Percentiles rank a stretch among this genome's conserved stretches.
phyloP scores from a whole-genome alignment of 2,329 filamentous ascomycete species.

The Cyclaneusma minus region DNA sequence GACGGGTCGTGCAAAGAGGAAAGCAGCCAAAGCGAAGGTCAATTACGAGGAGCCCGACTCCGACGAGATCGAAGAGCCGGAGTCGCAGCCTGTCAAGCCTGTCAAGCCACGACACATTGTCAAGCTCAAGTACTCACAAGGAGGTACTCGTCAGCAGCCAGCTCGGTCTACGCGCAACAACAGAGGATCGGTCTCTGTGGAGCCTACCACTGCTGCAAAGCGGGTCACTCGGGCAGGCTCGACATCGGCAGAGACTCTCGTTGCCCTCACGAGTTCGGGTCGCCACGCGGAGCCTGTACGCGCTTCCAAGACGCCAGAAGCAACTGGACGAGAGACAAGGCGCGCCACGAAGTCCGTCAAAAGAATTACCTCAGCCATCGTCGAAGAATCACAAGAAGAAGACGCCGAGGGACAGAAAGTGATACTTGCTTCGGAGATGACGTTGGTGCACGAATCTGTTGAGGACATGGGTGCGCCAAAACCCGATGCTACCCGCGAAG shows the following conservation, averaged over 20 bases:
- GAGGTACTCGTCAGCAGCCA: too few relatives aligned
- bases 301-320: slow-evolving; percentile 38
- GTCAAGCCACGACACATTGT: slow-evolving; percentile 10
- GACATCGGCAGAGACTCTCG: too few relatives aligned
- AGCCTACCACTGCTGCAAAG: too few relatives aligned
- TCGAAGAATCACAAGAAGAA: slow-evolving; percentile 15
- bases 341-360: slow-evolving; percentile 17
- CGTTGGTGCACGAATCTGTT: too few relatives aligned
- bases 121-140: slow-evolving; percentile 14
- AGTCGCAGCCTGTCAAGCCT: too few relatives aligned
- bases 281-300: slow-evolving; percentile 34
- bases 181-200: background rate
- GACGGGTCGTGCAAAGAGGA: slow-evolving; percentile 32
- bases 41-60: slow-evolving; percentile 33
- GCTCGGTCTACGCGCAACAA: too few relatives aligned
- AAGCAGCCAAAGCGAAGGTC: slow-evolving; percentile 27
- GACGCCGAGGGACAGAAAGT: slow-evolving; percentile 3
- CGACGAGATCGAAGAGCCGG: slow-evolving; percentile 8
- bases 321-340: slow-evolving; percentile 19
- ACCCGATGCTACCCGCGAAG: too few relatives aligned
- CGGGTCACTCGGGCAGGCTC: too few relatives aligned
- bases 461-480: slow-evolving; percentile 7
- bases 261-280: slow-evolving; percentile 46
- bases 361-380: slow-evolving; percentile 16
- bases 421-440: too few relatives aligned